Evolutionary conservation across 2,329 filamentous ascomycete genomes (phyloP).

Genomic region (Fusarium caatingaense): DNA sequence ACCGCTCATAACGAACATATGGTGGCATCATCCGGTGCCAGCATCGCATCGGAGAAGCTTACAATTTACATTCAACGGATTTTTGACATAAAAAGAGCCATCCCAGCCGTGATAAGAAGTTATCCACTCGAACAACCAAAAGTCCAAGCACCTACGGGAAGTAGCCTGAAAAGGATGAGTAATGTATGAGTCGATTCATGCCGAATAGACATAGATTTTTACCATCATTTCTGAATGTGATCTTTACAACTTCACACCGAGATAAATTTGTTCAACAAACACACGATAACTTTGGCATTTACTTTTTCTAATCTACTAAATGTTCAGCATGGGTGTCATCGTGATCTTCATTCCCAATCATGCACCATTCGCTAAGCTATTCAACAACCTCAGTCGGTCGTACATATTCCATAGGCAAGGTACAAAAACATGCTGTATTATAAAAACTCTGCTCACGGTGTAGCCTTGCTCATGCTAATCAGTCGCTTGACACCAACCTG

Average conservation of each 20-base stretch:
- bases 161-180: neutral
- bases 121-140: neutral
- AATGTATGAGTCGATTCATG: neutral
- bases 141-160: neutral
- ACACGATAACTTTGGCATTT: constrained; percentile 36
- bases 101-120: neutral
- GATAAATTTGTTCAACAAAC: neutral
- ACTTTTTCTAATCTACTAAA: constrained; percentile 45
- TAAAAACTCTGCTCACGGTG: constrained; percentile 59
- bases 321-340: constrained; percentile 43
- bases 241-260: neutral
- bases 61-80: neutral
- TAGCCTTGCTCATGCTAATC: constrained; percentile 83
- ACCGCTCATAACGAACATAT: neutral
- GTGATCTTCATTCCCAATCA: constrained; percentile 39
- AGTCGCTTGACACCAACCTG: constrained; percentile 81
- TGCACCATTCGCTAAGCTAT: constrained; percentile 39
- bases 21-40: neutral
- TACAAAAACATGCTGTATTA: constrained; percentile 34
- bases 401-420: constrained; percentile 23
- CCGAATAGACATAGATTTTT: neutral
- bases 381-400: constrained; percentile 29
- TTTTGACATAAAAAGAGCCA: neutral
- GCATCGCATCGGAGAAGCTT: neutral
- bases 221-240: neutral